Evolutionary conservation across 768 basidiomycete species (phyloP).

Genomic region (Mycena galopus): DNA sequence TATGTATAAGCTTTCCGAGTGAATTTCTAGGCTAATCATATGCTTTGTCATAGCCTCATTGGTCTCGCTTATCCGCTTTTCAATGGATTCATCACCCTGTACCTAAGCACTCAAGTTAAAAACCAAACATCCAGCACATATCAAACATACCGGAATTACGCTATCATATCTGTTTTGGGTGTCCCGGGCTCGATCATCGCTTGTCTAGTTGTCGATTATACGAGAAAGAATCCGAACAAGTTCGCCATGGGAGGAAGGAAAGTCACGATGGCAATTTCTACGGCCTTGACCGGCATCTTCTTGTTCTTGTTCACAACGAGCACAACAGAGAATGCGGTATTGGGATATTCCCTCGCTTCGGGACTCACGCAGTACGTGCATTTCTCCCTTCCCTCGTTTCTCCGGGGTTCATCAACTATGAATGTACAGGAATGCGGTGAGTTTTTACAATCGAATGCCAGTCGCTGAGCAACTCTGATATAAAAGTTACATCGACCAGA

Average conservation of each 20-base stretch:
- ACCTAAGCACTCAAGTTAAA: slow-evolving; percentile 53
- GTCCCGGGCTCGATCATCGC: slow-evolving; percentile 64
- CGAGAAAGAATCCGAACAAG: slow-evolving; percentile 44
- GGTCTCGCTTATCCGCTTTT: slow-evolving; percentile 69
- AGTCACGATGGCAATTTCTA: slow-evolving; percentile 60
- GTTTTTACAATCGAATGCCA: slow-evolving; percentile 17
- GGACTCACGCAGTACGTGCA: slow-evolving; percentile 54
- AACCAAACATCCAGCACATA: slow-evolving; percentile 38
- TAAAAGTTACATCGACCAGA: slow-evolving; percentile 39
- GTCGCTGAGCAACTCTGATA: slow-evolving; percentile 7
- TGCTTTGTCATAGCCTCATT: slow-evolving; percentile 48
- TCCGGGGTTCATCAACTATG: not conserved
- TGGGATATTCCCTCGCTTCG: slow-evolving; percentile 60
- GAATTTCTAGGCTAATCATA: slow-evolving; percentile 1
- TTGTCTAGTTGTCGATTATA: slow-evolving; percentile 58
- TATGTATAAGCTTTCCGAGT: slow-evolving; percentile 39
- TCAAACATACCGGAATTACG: slow-evolving; percentile 61
- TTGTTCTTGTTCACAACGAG: slow-evolving; percentile 67
- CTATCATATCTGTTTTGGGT: slow-evolving; percentile 61
- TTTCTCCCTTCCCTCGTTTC: not conserved
- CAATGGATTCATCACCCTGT: slow-evolving; percentile 64
- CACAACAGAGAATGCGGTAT: slow-evolving; percentile 51
- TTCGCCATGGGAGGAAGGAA: slow-evolving; percentile 61
- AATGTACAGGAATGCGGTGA: slow-evolving; percentile 51
- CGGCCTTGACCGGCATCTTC: slow-evolving; percentile 60